Evolutionary conservation across 768 basidiomycete species (phyloP).

Genomic region (Serendipita vermifera): DNA sequence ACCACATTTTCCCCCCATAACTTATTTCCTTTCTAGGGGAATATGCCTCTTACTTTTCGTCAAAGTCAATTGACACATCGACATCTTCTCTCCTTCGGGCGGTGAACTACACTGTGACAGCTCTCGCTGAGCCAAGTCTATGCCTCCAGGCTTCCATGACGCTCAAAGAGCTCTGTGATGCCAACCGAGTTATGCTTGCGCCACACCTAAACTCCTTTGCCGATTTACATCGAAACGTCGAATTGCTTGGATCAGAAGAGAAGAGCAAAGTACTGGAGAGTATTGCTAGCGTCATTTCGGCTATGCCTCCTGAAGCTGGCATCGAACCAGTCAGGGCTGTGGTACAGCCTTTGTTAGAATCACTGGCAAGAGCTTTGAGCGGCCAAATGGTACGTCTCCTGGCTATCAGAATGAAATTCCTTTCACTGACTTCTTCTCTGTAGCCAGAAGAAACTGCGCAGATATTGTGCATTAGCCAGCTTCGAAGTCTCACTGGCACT

Average conservation of each 20-base stretch:
- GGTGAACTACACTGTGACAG: constrained; percentile 55
- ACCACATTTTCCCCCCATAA: neutral
- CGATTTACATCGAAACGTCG: constrained; percentile 43
- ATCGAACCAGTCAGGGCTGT: constrained; percentile 73
- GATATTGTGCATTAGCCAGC: constrained; percentile 48
- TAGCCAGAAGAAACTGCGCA: constrained; percentile 68
- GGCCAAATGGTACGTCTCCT: constrained; percentile 35
- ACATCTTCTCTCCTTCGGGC: constrained; percentile 40
- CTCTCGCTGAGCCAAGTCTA: constrained; percentile 49
- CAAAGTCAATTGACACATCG: constrained; percentile 30
- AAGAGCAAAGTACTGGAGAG: constrained; percentile 84
- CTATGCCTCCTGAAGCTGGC: constrained; percentile 63
- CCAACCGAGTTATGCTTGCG: constrained; percentile 72
- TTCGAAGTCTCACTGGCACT: constrained; percentile 72
- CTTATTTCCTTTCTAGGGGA: constrained; percentile 32
- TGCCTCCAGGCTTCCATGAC: constrained; percentile 68
- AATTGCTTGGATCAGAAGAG: constrained; percentile 53
- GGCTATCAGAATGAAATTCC: constrained; percentile 1
- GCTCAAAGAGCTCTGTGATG: constrained; percentile 76
- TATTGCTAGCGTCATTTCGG: constrained; percentile 88
- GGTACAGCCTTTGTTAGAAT: constrained; percentile 58
- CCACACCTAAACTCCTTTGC: constrained; percentile 77
- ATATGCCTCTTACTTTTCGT: constrained; percentile 72
- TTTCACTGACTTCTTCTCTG: constrained; percentile 7
- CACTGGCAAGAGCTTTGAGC: constrained; percentile 48